Percentiles rank a stretch among this genome's conserved stretches.
Conservation (phyloP, 1,284 basidiomycete genomes). For the Filobasidium uniguttulatum region DNA sequence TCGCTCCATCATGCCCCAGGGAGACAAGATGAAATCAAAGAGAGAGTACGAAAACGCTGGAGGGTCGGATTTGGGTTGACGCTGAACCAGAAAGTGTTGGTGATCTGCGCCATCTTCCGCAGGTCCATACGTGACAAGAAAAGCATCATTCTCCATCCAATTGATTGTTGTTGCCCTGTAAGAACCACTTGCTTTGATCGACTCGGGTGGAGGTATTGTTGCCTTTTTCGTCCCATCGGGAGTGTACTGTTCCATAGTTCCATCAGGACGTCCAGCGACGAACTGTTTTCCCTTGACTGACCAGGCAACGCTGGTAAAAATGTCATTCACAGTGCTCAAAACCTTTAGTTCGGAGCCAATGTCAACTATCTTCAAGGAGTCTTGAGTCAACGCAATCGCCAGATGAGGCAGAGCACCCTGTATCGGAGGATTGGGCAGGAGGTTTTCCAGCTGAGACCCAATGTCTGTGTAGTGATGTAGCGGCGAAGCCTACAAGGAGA, state of each 20-base stretch:
- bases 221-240: conserved; percentile 42
- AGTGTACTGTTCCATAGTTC: conserved; percentile 40
- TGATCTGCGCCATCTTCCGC: conserved; percentile 22
- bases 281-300: conserved; percentile 46
- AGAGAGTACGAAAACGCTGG: conserved; percentile 27
- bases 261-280: conserved; percentile 38
- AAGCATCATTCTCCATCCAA: conserved; percentile 46
- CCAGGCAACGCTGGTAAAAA: conserved; percentile 39
- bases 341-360: conserved; percentile 22
- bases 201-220: conserved; percentile 33
- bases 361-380: conserved; percentile 29
- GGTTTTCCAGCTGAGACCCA: conserved; percentile 26
- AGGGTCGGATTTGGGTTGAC: conserved; percentile 11
- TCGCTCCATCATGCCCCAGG: conserved; percentile 32
- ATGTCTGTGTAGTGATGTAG: conserved; percentile 15
- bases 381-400: conserved; percentile 30
- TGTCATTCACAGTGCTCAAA: conserved; percentile 20
- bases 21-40: conserved; percentile 36
- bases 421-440: conserved; percentile 39
- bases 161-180: conserved; percentile 31
- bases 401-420: conserved; percentile 27
- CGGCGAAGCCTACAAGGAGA: neutral
- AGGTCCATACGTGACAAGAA: conserved; percentile 40
- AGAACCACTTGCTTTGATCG: conserved; percentile 22
- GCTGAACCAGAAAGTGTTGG: conserved; percentile 12